phyloP scores from a whole-genome alignment of 225 moss, liverwort and hornwort genomes.

The Asterella californica region DNA sequence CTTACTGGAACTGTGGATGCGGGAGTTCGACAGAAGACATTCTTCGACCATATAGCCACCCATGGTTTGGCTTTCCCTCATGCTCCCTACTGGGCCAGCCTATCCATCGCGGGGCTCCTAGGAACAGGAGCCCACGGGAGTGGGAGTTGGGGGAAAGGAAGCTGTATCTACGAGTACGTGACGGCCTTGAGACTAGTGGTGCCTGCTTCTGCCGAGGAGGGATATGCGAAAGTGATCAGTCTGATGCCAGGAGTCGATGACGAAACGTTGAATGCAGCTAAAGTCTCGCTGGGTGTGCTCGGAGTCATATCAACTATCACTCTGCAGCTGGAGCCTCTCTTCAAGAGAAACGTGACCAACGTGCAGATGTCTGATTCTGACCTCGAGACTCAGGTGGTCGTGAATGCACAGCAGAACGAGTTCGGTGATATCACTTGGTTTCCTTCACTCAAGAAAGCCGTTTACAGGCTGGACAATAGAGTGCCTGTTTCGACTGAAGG shows the following conservation, averaged over 20 bases:
- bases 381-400: slow-evolving; percentile 19
- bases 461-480: slow-evolving; percentile 40
- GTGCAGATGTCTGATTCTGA: slow-evolving; percentile 24
- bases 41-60: slow-evolving; percentile 35
- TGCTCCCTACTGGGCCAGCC: slow-evolving; percentile 41
- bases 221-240: slow-evolving; percentile 33
- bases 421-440: slow-evolving; percentile 52
- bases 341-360: slow-evolving; percentile 38
- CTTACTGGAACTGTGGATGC: slow-evolving; percentile 39
- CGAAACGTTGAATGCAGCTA: slow-evolving; percentile 37
- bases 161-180: slow-evolving; percentile 50
- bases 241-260: not conserved
- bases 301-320: slow-evolving; percentile 49
- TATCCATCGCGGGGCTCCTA: slow-evolving; percentile 40
- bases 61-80: slow-evolving; percentile 33
- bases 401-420: slow-evolving; percentile 23
- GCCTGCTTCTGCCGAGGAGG: slow-evolving; percentile 38
- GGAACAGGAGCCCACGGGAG: slow-evolving; percentile 46
- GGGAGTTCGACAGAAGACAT: slow-evolving; percentile 38
- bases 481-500: slow-evolving; percentile 25
- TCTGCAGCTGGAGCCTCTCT: slow-evolving; percentile 41
- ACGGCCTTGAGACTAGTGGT: slow-evolving; percentile 39
- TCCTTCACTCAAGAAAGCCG: slow-evolving; percentile 24
- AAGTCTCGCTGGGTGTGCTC: slow-evolving; percentile 46
- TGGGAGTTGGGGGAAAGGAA: slow-evolving; percentile 40